Evolutionary conservation across 139 green algal species (phyloP), one percentile per base, ranked within the genome.

Genomic region (Chlorella sp.): DNA sequence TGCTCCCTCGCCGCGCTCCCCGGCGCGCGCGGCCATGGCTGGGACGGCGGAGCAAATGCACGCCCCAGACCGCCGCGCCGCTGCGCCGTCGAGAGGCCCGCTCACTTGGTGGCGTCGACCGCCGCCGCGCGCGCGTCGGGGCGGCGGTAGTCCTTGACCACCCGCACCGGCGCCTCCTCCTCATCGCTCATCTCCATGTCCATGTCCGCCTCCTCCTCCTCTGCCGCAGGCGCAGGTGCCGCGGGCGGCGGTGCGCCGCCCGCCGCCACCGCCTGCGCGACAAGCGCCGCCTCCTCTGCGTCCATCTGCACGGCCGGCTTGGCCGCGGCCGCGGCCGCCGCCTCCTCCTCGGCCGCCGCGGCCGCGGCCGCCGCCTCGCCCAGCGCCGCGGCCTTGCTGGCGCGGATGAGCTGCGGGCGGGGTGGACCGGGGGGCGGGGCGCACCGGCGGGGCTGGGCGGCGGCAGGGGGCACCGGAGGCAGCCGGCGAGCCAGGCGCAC

Each of bases 141-240:
- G 8, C 92, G 83, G 68, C 93, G 86, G 86, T 98, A 99, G 87
- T 99, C 91, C 70, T 90, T 91, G 46, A 98, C 92, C 43, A 98
- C 90, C 36, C 59, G 79, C 59, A 96, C 92, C 64, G 51, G 77
- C 38, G 62, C 75, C 62, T 76, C 78, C 36, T 92, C 82, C 58
- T 90, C 85, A 64, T 79, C 71, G 51, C 66, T 73, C 51, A 80
- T 67, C 8, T 90, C 83, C 82, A 92, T 87, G 40, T 92, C 87
- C 61, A 86, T 79, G 48, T 82, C 77, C 25, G 67, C 77, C 35
- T 84, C 60, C n/a, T 60, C 68, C 33, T 59, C 61, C 25, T 27
- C 63, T 5, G 43, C 53, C 8, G 38, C 12, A 1, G 46, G 58
- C 8, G 38, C 12, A 1, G 46, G 58, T 2, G 56, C 25, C 23